A percentile compares a stretch with the other conserved stretches of the same genome.
These are phyloP conservation scores for Byssochlamys sp. DNA, from an alignment of 2,329 filamentous ascomycete genomes.

Conservation along the genomic window DNA sequence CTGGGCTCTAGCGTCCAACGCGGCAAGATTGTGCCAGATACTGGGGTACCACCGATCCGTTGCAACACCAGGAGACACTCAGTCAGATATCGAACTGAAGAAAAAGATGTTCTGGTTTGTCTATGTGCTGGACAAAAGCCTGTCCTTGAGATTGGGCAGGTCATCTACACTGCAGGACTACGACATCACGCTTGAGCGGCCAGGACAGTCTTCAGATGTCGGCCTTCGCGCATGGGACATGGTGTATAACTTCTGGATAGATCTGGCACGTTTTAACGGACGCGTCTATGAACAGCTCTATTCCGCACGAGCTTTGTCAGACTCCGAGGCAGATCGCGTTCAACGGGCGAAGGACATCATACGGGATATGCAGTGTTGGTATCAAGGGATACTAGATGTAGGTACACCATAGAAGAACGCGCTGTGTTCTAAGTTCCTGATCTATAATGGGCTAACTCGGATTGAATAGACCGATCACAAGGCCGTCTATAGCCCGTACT, in stretches of 20 bases:
- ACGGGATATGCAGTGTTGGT: conserved; percentile 7
- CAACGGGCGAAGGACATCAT: conserved; percentile 7
- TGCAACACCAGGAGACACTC: conserved; percentile 19
- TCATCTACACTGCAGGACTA: conserved; percentile 50
- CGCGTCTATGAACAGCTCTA: conserved; percentile 53
- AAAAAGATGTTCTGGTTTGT: conserved; percentile 48
- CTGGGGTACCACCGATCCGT: conserved; percentile 50
- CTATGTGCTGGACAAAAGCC: conserved; percentile 50
- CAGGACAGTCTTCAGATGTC: conserved; percentile 13
- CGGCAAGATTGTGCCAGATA: conserved; percentile 52
- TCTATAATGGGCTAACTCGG: background rate
- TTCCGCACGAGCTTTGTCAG: conserved; percentile 22
- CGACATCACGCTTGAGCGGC: conserved; percentile 46
- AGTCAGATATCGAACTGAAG: conserved; percentile 17
- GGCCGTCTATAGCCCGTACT: conserved; percentile 9
- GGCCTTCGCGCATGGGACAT: conserved; percentile 30
- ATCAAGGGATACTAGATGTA: conserved; percentile 5
- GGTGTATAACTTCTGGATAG: conserved; percentile 47
- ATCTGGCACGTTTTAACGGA: conserved; percentile 48
- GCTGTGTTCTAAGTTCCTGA: background rate
- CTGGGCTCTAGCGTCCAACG: conserved; percentile 54
- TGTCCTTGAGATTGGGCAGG: conserved; percentile 52
- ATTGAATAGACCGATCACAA: conserved; percentile 8
- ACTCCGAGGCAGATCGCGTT: conserved; percentile 18
- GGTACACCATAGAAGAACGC: background rate